Evolutionary conservation across 2,329 filamentous ascomycete species (phyloP).

Genomic region (Monosporascus sp.): DNA sequence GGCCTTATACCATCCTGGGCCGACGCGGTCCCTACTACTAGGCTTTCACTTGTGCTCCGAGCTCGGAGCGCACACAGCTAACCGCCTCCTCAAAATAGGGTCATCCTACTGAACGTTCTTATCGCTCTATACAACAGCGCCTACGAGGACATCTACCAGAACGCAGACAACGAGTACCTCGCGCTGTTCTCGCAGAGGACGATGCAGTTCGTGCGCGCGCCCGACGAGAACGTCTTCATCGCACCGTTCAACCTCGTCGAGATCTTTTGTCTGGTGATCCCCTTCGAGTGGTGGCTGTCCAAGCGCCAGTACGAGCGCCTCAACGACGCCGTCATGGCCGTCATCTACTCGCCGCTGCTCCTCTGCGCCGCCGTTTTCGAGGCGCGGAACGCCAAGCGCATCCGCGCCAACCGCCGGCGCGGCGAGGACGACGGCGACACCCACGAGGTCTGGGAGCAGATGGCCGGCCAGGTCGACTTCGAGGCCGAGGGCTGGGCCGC

Average conservation of each 20-base stretch:
- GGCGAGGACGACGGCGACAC: slow-evolving; percentile 89
- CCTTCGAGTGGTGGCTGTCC: slow-evolving; percentile 95
- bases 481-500: slow-evolving; percentile 82
- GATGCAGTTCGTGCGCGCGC: slow-evolving; percentile 92
- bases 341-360: slow-evolving; percentile 80
- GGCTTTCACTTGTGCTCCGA: no score
- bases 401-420: slow-evolving; percentile 67
- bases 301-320: slow-evolving; percentile 66
- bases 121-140: slow-evolving; percentile 97
- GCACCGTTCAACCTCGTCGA: slow-evolving; percentile 93
- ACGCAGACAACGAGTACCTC: slow-evolving; percentile 93
- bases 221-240: slow-evolving; percentile 98
- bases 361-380: slow-evolving; percentile 72
- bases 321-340: slow-evolving; percentile 84
- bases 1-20: background rate
- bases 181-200: slow-evolving; percentile 91
- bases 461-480: slow-evolving; percentile 66
- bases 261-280: slow-evolving; percentile 69
- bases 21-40: no score
- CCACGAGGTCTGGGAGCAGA: slow-evolving; percentile 89
- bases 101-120: slow-evolving; percentile 84
- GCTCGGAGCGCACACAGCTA: background rate
- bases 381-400: slow-evolving; percentile 57
- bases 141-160: slow-evolving; percentile 89
- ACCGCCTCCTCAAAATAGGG: slow-evolving; percentile 20